Conservation (phyloP, 176 grass and related monocot genomes). For the Aegilops speltoides region DNA sequence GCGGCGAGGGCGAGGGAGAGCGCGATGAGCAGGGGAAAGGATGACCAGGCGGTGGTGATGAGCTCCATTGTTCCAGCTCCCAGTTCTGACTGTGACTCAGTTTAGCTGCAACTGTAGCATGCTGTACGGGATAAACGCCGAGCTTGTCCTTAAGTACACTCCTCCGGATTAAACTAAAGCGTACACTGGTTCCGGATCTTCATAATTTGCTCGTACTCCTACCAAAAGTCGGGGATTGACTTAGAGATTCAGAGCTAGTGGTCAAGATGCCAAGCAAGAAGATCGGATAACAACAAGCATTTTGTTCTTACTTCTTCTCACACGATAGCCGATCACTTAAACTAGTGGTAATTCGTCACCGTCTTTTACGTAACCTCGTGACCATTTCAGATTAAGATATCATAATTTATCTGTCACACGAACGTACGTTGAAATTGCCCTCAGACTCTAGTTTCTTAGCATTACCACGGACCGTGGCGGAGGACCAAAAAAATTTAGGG, state of each 20-base stretch:
- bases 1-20: neutral
- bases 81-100: neutral
- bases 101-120: neutral
- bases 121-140: neutral
- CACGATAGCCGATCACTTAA: neutral
- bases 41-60: neutral
- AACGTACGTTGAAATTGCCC: no score
- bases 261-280: neutral
- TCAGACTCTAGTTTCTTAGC: no score
- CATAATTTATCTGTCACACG: no score
- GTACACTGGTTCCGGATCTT: no score
- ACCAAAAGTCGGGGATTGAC: neutral
- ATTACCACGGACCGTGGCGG: no score
- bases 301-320: neutral
- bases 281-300: neutral
- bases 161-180: no score
- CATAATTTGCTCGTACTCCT: no score
- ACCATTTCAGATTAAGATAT: neutral
- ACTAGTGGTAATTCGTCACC: neutral
- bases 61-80: constrained; percentile 14
- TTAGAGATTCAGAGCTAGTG: neutral
- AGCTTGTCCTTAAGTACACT: neutral
- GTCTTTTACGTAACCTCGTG: neutral
- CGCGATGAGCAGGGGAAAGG: neutral
- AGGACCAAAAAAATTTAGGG: no score